These are phyloP conservation scores for Liquidambar formosana DNA, from an alignment of 164 flowering plant genomes.

Conservation along the genomic window DNA sequence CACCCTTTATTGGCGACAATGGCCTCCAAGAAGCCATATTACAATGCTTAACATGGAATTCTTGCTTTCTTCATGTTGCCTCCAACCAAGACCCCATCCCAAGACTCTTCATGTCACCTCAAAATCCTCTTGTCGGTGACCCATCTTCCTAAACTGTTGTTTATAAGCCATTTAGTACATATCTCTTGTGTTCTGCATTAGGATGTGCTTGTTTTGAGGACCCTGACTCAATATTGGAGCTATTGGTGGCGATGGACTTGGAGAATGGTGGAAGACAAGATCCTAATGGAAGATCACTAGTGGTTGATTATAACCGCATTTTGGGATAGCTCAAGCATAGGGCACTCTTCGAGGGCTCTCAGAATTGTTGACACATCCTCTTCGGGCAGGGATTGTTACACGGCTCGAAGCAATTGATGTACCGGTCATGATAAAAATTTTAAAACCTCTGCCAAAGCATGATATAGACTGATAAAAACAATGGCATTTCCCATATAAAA, in stretches of 20 bases:
- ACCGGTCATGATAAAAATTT: no score
- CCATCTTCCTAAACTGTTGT: no score
- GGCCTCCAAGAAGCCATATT: no score
- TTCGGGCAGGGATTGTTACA: no score
- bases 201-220: slow-evolving; percentile 40
- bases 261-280: background rate
- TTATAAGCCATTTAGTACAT: slow-evolving; percentile 53
- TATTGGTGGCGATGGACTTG: background rate
- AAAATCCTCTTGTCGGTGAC: no score
- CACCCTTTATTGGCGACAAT: no score
- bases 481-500: no score
- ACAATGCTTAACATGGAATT: no score
- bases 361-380: slow-evolving; percentile 6
- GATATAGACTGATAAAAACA: no score
- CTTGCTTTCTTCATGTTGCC: slow-evolving; percentile 17
- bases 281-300: background rate
- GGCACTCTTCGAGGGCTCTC: slow-evolving; percentile 7
- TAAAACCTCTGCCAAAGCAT: no score
- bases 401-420: slow-evolving; percentile 32
- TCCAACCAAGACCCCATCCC: slow-evolving; percentile 30
- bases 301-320: slow-evolving; percentile 19
- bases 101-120: slow-evolving; percentile 11
- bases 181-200: slow-evolving; percentile 33
- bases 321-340: slow-evolving; percentile 13
- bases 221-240: no score